These are phyloP conservation scores for Pleurotus tuoliensis DNA, from an alignment of 768 basidiomycete species.

Conservation along the genomic window DNA sequence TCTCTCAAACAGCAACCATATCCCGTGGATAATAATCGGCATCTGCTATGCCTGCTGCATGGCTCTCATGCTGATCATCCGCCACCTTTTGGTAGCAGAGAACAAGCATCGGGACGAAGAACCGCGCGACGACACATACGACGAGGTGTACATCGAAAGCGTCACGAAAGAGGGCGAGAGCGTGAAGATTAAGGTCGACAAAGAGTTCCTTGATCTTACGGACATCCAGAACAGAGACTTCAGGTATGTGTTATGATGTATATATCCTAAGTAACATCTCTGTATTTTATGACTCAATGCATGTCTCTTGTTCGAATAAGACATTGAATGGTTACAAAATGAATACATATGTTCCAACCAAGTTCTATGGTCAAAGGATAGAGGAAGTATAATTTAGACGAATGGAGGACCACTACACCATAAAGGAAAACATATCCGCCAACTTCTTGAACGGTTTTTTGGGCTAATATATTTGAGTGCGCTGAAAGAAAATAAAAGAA, in stretches of 20 bases:
- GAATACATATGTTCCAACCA: background rate
- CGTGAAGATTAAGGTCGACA: constrained; percentile 57
- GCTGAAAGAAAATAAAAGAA: too few relatives aligned
- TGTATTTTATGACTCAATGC: background rate
- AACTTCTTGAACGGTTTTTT: too few relatives aligned
- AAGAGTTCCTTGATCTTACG: constrained; percentile 74
- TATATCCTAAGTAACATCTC: background rate
- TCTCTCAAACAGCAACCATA: constrained; percentile 46
- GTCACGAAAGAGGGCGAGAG: constrained; percentile 45
- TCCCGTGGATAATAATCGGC: constrained; percentile 78
- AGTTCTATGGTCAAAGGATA: too few relatives aligned
- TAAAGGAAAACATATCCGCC: too few relatives aligned
- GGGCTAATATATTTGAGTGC: too few relatives aligned
- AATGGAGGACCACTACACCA: too few relatives aligned
- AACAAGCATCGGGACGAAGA: constrained; percentile 63
- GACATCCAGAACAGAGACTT: constrained; percentile 71
- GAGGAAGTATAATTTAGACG: too few relatives aligned
- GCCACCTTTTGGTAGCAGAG: constrained; percentile 50
- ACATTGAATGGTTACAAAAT: background rate
- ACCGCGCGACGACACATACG: constrained; percentile 46
- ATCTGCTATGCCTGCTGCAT: constrained; percentile 58
- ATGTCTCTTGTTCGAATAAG: background rate
- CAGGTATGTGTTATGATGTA: constrained; percentile 59
- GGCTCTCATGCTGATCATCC: constrained; percentile 41
- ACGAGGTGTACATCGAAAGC: constrained; percentile 59